Conservation (phyloP, 2,329 filamentous ascomycete species). For the Didymella lethalis region DNA sequence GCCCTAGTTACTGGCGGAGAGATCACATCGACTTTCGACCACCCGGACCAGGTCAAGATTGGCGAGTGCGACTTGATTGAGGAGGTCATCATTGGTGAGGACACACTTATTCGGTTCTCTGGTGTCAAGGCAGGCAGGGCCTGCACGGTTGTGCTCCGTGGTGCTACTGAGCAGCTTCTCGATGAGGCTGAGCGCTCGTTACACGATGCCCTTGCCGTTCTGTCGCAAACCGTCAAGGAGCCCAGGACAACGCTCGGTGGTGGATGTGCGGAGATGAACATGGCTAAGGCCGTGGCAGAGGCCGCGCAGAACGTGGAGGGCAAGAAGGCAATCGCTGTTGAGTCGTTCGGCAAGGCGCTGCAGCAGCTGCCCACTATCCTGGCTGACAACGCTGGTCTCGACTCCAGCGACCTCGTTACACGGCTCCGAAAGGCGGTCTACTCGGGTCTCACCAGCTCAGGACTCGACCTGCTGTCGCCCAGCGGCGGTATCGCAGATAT, state of each 20-base stretch:
- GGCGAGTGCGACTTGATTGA: slow-evolving; percentile 95
- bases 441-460: slow-evolving; percentile 90
- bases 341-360: slow-evolving; percentile 86
- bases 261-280: slow-evolving; percentile 97
- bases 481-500: slow-evolving; percentile 95
- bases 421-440: slow-evolving; percentile 93
- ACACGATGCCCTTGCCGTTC: slow-evolving; percentile 93
- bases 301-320: slow-evolving; percentile 93
- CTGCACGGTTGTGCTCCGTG: slow-evolving; percentile 95
- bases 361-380: slow-evolving; percentile 95
- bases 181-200: slow-evolving; percentile 96
- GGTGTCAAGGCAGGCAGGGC: slow-evolving; percentile 92
- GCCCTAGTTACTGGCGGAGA: slow-evolving; percentile 96
- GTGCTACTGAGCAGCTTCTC: slow-evolving; percentile 94
- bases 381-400: slow-evolving; percentile 95
- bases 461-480: slow-evolving; percentile 85
- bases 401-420: slow-evolving; percentile 92
- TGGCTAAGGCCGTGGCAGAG: slow-evolving; percentile 96
- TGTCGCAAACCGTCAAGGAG: slow-evolving; percentile 95
- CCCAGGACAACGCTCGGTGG: slow-evolving; percentile 93
- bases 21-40: slow-evolving; percentile 97
- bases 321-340: slow-evolving; percentile 94
- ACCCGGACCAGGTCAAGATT: slow-evolving; percentile 95
- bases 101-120: slow-evolving; percentile 96
- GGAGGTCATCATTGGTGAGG: slow-evolving; percentile 97